phyloP scores from a whole-genome alignment of 805 yeast species.

The Wickerhamomyces chaumierensis region DNA sequence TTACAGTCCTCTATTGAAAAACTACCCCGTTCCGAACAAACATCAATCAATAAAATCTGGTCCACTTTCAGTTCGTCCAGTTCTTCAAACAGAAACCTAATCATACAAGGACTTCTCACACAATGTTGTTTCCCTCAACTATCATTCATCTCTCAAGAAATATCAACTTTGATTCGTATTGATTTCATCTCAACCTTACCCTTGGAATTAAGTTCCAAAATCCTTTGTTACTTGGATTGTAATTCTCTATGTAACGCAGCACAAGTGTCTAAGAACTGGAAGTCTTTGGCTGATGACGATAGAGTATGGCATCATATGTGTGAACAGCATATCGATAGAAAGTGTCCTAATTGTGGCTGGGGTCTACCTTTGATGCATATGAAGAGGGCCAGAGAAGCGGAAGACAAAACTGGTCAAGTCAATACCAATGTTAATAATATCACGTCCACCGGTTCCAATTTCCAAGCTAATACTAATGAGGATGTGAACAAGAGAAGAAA shows the following conservation, averaged over 20 bases:
- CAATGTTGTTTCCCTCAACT: constrained; percentile 95
- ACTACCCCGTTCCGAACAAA: constrained; percentile 61
- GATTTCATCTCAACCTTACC: constrained; percentile 86
- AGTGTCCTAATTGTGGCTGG: constrained; percentile 99
- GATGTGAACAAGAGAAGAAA: constrained; percentile 16
- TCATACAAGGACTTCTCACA: constrained; percentile 70
- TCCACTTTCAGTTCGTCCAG: constrained; percentile 71
- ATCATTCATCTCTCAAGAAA: constrained; percentile 74
- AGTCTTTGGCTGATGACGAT: constrained; percentile 86
- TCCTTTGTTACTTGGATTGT: constrained; percentile 84
- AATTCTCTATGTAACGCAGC: constrained; percentile 90
- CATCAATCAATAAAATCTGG: constrained; percentile 76
- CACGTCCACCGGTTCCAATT: constrained; percentile 1
- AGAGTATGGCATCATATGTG: constrained; percentile 98
- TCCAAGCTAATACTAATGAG: constrained; percentile 6
- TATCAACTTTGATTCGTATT: constrained; percentile 68
- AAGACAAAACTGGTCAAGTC: constrained; percentile 11
- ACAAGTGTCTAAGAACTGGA: constrained; percentile 84
- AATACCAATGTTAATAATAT: no score
- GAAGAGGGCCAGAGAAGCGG: constrained; percentile 52
- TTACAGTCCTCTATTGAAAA: constrained; percentile 47
- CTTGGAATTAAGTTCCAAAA: constrained; percentile 71
- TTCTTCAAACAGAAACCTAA: constrained; percentile 55
- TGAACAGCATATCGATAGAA: constrained; percentile 94
- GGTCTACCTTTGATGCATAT: constrained; percentile 92